A percentile compares a stretch with the other conserved stretches of the same genome.
phyloP scores from a whole-genome alignment of 768 basidiomycete genomes.

The Strobilomyces echinocephalus region DNA sequence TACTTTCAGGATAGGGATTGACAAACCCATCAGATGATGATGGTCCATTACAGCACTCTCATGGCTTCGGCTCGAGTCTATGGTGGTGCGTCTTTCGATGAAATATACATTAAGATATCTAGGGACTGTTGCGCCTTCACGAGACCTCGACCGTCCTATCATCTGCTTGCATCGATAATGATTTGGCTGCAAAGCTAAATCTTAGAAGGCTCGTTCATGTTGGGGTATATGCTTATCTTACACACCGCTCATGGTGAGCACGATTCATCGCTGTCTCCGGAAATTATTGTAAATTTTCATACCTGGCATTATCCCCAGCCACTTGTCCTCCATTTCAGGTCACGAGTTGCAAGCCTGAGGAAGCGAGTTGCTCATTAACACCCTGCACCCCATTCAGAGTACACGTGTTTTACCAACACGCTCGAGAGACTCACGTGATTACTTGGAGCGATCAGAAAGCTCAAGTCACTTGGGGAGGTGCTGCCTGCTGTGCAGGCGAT shows the following conservation, averaged over 20 bases:
- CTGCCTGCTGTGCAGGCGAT: conserved; percentile 42
- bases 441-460: conserved; percentile 53
- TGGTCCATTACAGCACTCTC: conserved; percentile 21
- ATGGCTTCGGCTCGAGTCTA: conserved; percentile 59
- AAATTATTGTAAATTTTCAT: conserved; percentile 52
- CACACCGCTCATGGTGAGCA: conserved; percentile 72
- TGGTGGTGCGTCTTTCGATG: conserved; percentile 39
- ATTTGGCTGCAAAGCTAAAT: conserved; percentile 52
- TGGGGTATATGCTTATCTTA: conserved; percentile 62
- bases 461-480: conserved; percentile 44
- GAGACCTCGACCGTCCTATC: conserved; percentile 45
- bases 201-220: conserved; percentile 34
- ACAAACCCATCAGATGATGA: conserved; percentile 47
- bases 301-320: background rate
- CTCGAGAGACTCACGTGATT: conserved; percentile 56
- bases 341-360: background rate
- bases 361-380: conserved; percentile 3
- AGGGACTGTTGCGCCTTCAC: conserved; percentile 64
- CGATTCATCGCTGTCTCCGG: conserved; percentile 64
- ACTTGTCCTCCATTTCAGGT: background rate
- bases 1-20: conserved; percentile 97
- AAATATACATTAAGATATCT: conserved; percentile 2
- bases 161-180: conserved; percentile 49
- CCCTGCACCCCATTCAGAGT: conserved; percentile 40
- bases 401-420: conserved; percentile 70